phyloP scores from a whole-genome alignment of 441 rosid species.

The Corymbia citriodora region DNA sequence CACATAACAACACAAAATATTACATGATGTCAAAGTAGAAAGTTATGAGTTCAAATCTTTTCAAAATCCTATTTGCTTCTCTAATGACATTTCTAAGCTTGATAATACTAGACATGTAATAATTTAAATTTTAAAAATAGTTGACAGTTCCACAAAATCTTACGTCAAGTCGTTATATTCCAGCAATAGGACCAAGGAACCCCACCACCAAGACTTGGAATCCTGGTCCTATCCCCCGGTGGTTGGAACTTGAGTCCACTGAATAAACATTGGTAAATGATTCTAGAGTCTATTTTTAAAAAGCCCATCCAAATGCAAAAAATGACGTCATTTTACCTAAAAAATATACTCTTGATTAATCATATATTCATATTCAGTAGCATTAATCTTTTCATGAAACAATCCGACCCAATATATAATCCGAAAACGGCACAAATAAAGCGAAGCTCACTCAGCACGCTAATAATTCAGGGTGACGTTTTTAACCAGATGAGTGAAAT shows the following conservation, averaged over 20 bases:
- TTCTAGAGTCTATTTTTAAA: not conserved
- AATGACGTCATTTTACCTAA: not conserved
- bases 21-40: too few relatives aligned
- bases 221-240: not conserved
- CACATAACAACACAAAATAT: not conserved
- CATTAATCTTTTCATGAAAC: not conserved
- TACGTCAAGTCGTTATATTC: not conserved
- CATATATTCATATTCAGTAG: not conserved
- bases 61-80: too few relatives aligned
- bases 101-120: too few relatives aligned
- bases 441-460: accelerated
- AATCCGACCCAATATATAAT: not conserved
- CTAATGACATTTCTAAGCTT: too few relatives aligned
- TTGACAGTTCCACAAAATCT: too few relatives aligned
- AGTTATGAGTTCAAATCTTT: too few relatives aligned
- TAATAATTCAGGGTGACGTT: not conserved
- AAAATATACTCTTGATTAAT: not conserved
- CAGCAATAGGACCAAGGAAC: not conserved
- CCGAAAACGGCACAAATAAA: not conserved
- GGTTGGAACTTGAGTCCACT: not conserved
- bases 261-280: not conserved
- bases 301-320: not conserved
- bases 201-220: not conserved
- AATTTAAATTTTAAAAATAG: too few relatives aligned
- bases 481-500: not conserved